These are phyloP conservation scores for Trichoderma citrinoviride DNA, from an alignment of 2,329 filamentous ascomycete genomes.

Conservation along the genomic window DNA sequence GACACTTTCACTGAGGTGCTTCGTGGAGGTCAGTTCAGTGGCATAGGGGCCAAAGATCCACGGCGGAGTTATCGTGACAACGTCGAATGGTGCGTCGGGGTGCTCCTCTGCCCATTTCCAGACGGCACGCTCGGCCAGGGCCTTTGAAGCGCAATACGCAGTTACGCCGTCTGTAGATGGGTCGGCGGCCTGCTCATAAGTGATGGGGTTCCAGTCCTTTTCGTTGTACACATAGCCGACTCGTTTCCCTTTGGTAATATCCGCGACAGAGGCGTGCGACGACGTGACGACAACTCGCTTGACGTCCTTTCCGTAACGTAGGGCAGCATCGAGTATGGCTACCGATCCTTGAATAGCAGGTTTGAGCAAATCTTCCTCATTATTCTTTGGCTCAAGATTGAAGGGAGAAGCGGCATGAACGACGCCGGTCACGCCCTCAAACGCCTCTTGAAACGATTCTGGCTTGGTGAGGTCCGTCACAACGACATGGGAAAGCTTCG, in stretches of 20 bases:
- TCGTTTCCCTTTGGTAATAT: neutral
- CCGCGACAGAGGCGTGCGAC: slow-evolving; percentile 1
- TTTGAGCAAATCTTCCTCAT: slow-evolving; percentile 2
- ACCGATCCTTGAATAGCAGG: neutral
- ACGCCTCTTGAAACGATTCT: neutral
- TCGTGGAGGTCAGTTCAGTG: neutral
- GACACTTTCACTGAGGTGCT: neutral
- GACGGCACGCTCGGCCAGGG: slow-evolving; percentile 64
- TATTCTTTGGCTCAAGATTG: slow-evolving; percentile 1
- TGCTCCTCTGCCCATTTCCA: slow-evolving; percentile 47
- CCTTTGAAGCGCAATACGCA: slow-evolving; percentile 33
- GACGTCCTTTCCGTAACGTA: neutral
- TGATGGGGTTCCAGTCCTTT: neutral
- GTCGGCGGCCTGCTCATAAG: neutral
- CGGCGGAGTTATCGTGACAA: slow-evolving; percentile 1
- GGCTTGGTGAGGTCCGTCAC: neutral
- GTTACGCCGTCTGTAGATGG: slow-evolving; percentile 19
- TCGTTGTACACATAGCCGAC: neutral
- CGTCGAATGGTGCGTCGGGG: slow-evolving; percentile 23
- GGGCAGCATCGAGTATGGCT: neutral
- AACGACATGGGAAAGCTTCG: neutral
- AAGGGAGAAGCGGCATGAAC: neutral
- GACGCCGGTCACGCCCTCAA: neutral
- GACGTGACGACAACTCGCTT: neutral
- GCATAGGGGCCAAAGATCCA: slow-evolving; percentile 7